A percentile compares a stretch with the other conserved stretches of the same genome.
Conservation (phyloP, 1,284 basidiomycete species). For the Irpex lacteus region DNA sequence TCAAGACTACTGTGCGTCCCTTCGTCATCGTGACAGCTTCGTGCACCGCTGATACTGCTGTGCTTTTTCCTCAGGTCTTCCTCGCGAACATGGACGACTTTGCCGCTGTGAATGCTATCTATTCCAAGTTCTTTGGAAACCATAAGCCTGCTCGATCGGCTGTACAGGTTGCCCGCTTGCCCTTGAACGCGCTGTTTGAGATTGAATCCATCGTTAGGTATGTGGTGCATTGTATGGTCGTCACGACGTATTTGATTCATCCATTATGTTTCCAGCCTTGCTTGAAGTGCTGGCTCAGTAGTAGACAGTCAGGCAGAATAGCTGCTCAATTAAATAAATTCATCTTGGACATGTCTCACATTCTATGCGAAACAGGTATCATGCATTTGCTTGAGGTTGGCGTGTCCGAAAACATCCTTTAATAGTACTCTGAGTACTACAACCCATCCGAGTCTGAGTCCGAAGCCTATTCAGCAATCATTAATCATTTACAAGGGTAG, state of each 20-base stretch:
- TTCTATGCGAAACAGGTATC: no score
- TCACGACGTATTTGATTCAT: neutral
- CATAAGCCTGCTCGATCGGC: constrained; percentile 93
- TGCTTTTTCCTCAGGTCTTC: constrained; percentile 63
- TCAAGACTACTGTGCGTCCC: constrained; percentile 77
- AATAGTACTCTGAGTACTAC: no score
- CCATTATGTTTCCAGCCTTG: neutral
- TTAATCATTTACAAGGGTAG: no score
- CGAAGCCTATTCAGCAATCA: no score
- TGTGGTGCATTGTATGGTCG: neutral
- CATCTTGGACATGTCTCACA: no score
- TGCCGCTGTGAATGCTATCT: constrained; percentile 76
- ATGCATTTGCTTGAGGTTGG: no score
- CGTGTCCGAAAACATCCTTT: no score
- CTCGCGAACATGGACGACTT: constrained; percentile 94
- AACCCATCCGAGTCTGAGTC: no score
- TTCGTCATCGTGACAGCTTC: neutral
- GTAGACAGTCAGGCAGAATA: neutral
- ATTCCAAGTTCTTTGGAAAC: constrained; percentile 79
- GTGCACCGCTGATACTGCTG: neutral
- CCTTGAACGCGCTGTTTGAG: constrained; percentile 84
- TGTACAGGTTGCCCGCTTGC: constrained; percentile 79
- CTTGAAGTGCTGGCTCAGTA: neutral
- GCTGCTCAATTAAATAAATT: neutral
- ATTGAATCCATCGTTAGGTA: constrained; percentile 80